These are phyloP conservation scores for Diaporthe australafricana DNA, from an alignment of 2,329 filamentous ascomycete genomes.

Conservation along the genomic window DNA sequence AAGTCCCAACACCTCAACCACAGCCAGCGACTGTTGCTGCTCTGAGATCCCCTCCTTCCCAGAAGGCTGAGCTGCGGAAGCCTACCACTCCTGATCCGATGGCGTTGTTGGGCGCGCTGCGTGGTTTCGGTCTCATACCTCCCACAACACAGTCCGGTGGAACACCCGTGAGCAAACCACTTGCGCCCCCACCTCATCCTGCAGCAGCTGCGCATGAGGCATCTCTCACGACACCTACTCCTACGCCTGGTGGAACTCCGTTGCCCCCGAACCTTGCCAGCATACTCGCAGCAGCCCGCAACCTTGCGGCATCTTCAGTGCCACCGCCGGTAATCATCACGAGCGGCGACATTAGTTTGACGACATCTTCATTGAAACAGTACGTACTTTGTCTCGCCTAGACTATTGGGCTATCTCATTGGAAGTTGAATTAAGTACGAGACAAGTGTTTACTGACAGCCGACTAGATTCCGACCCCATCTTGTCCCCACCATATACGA, in stretches of 20 bases:
- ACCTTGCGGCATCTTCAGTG: constrained; percentile 37
- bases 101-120: constrained; percentile 74
- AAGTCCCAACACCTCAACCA: constrained; percentile 57
- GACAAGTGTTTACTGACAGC: constrained; percentile 13
- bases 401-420: no score
- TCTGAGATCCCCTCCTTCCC: constrained; percentile 63
- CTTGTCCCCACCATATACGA: constrained; percentile 83
- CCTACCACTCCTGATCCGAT: constrained; percentile 59
- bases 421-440: constrained; percentile 32
- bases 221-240: constrained; percentile 40
- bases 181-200: constrained; percentile 47
- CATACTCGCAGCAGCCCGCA: constrained; percentile 41
- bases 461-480: constrained; percentile 76
- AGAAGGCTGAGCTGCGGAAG: constrained; percentile 54
- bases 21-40: constrained; percentile 46
- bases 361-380: constrained; percentile 78
- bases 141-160: constrained; percentile 54
- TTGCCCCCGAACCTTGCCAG: constrained; percentile 46
- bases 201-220: constrained; percentile 39
- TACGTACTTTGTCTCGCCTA: constrained; percentile 55
- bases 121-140: constrained; percentile 74
- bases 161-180: constrained; percentile 46
- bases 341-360: constrained; percentile 65
- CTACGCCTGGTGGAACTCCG: constrained; percentile 7
- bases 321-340: constrained; percentile 32